These are phyloP conservation scores for Fibroporia radiculosa DNA, from an alignment of 768 basidiomycete genomes.

Conservation along the genomic window DNA sequence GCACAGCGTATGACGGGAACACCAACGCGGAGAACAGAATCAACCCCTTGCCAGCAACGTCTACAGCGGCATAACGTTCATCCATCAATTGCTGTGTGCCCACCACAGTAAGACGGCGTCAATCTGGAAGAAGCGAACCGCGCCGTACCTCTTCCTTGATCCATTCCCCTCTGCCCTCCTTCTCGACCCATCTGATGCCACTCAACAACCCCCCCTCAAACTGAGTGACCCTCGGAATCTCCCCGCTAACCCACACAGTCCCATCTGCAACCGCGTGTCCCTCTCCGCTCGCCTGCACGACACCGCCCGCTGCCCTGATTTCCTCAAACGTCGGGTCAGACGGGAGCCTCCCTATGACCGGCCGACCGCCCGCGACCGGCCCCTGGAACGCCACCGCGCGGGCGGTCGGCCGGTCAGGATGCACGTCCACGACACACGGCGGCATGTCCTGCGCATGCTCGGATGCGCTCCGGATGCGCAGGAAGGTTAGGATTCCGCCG, in stretches of 20 bases:
- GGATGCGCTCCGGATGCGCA: slow-evolving; percentile 33
- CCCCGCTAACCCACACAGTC: slow-evolving; percentile 72
- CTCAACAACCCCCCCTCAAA: slow-evolving; percentile 67
- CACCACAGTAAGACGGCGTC: no score
- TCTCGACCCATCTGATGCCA: slow-evolving; percentile 50
- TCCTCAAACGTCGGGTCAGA: slow-evolving; percentile 66
- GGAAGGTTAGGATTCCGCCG: slow-evolving; percentile 52
- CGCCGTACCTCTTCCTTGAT: slow-evolving; percentile 45
- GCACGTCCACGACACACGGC: slow-evolving; percentile 58
- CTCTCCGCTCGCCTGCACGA: slow-evolving; percentile 45
- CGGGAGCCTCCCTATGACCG: slow-evolving; percentile 51
- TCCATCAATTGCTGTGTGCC: slow-evolving; percentile 68
- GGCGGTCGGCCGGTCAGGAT: slow-evolving; percentile 66
- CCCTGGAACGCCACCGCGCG: slow-evolving; percentile 67
- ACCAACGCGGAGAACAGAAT: slow-evolving; percentile 80
- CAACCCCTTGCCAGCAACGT: slow-evolving; percentile 76
- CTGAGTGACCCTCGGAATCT: slow-evolving; percentile 62
- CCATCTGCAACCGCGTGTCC: slow-evolving; percentile 61
- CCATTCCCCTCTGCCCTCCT: slow-evolving; percentile 31
- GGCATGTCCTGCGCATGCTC: slow-evolving; percentile 5
- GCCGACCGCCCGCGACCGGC: no score
- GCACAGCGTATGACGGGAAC: no score
- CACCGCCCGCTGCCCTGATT: slow-evolving; percentile 48
- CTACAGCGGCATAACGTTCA: slow-evolving; percentile 70
- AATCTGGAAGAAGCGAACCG: not conserved